Evolutionary conservation across 108 stramenopile species (phyloP).

Genomic region (Conticribra guillardii): DNA sequence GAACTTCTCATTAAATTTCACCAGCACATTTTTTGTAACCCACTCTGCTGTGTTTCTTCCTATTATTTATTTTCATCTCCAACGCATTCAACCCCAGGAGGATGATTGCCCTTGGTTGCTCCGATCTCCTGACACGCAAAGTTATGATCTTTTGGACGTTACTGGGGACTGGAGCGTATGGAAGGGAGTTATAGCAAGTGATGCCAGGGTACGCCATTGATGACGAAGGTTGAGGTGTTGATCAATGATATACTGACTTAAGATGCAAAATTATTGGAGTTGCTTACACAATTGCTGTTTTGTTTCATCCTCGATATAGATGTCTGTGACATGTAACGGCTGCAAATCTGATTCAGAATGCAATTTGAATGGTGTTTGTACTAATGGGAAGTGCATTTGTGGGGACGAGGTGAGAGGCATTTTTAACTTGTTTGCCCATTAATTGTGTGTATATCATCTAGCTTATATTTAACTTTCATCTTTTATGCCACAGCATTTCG

Average conservation of each 20-base stretch:
- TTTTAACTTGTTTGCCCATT: no score
- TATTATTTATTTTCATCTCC: neutral
- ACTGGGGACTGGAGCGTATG: constrained; percentile 35
- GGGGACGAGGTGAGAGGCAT: neutral
- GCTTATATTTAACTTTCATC: neutral
- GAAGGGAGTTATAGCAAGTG: constrained; percentile 26
- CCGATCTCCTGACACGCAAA: neutral
- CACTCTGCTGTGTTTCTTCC: neutral
- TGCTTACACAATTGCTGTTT: neutral
- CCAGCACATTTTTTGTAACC: no score
- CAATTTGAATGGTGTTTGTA: neutral
- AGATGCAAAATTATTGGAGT: neutral
- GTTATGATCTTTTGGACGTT: constrained; percentile 28
- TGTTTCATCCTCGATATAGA: neutral
- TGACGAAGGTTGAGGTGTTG: no score
- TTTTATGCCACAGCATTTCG: no score
- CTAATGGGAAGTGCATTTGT: neutral
- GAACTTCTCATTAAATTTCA: neutral
- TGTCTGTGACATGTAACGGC: neutral
- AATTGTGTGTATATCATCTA: neutral
- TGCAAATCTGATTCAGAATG: neutral
- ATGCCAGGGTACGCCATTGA: no score
- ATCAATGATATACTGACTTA: no score
- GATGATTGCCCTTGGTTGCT: neutral
- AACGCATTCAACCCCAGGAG: no score